Conservation (phyloP, 2,329 filamentous ascomycete genomes). For the Fusarium xyrophilum region DNA sequence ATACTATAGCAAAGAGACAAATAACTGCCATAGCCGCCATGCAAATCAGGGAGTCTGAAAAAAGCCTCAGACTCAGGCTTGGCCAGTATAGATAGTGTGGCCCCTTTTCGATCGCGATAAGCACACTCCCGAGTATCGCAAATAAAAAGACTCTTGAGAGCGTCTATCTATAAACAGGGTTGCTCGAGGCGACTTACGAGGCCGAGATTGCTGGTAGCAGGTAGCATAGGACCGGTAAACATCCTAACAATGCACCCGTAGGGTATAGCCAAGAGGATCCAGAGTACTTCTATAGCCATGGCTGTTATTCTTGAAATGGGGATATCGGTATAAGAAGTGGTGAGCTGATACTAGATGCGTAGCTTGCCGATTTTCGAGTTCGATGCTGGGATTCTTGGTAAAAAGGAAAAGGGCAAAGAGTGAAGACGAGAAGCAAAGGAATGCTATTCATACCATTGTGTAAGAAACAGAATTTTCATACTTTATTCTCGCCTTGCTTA, state of each 20-base stretch:
- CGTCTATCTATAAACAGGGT: background rate
- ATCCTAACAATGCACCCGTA: background rate
- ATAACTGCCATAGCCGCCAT: accelerated
- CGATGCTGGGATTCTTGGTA: background rate
- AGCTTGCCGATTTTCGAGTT: background rate
- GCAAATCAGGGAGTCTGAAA: background rate
- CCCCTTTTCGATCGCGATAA: accelerated
- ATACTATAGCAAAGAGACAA: background rate
- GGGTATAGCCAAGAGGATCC: background rate
- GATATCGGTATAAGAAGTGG: background rate
- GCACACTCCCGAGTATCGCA: accelerated
- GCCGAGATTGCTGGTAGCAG: background rate
- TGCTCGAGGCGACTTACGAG: background rate
- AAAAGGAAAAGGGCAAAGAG: background rate
- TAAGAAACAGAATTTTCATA: background rate
- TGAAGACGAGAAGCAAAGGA: background rate
- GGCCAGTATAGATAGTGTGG: background rate
- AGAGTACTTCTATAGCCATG: background rate
- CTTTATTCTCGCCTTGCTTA: background rate
- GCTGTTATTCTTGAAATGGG: background rate
- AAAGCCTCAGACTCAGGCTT: accelerated
- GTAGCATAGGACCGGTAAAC: background rate
- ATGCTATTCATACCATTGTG: accelerated
- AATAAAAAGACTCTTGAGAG: accelerated
- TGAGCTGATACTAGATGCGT: background rate